Evolutionary conservation across 352 stramenopile genomes (phyloP).

Genomic region (Chloridella minuta): DNA sequence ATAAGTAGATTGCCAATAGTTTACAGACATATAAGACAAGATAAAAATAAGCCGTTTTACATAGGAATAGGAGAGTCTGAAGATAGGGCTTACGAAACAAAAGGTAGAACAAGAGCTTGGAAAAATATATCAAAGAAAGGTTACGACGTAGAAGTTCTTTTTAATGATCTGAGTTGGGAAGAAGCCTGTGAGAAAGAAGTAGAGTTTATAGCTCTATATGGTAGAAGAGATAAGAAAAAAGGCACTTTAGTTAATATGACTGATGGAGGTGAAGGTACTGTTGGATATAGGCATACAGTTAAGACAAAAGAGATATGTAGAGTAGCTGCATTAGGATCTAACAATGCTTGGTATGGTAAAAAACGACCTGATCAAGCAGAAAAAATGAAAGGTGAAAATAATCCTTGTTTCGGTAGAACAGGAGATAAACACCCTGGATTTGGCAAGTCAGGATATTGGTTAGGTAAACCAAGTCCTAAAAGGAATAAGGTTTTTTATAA

Average conservation of each 20-base stretch:
- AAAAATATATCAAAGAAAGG: background rate
- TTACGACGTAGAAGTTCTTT: conserved; percentile 9
- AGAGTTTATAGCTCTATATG: background rate
- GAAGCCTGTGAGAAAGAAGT: background rate
- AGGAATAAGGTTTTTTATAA: too few relatives aligned
- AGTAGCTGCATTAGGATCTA: background rate
- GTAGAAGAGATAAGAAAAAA: background rate
- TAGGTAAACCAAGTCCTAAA: too few relatives aligned
- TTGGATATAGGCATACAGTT: background rate
- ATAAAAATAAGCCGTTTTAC: conserved; percentile 8
- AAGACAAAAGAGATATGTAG: background rate
- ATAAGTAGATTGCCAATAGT: too few relatives aligned
- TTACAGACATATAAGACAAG: background rate
- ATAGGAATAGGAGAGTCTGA: background rate
- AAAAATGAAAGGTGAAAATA: too few relatives aligned
- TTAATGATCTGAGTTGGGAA: background rate
- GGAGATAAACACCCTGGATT: too few relatives aligned
- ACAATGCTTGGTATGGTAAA: too few relatives aligned
- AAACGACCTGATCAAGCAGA: too few relatives aligned
- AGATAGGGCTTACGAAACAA: too few relatives aligned
- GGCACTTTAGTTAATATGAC: conserved; percentile 8
- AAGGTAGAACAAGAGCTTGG: too few relatives aligned
- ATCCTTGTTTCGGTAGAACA: too few relatives aligned
- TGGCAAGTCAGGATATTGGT: too few relatives aligned
- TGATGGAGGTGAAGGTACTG: background rate